Conservation (phyloP, 2,329 filamentous ascomycete genomes). For the Volutella citrinella region DNA sequence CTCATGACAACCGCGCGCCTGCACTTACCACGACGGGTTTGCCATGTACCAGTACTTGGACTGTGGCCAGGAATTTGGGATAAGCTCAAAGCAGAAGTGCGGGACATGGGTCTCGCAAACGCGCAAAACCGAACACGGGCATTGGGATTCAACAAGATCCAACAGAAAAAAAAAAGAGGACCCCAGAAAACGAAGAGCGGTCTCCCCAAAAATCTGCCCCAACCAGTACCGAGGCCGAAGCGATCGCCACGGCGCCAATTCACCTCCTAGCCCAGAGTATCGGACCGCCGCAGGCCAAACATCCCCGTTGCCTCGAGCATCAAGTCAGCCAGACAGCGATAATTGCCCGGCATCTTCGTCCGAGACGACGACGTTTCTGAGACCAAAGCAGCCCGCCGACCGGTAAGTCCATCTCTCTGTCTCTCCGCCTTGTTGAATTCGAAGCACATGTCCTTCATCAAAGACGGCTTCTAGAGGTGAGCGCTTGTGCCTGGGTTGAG, state of each 20-base stretch:
- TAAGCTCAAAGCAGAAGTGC: conserved; percentile 10
- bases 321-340: no score
- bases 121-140: no score
- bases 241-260: no score
- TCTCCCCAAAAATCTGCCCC: conserved; percentile 28
- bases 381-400: background rate
- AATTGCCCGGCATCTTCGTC: no score
- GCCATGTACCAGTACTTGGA: conserved; percentile 2
- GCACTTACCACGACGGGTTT: no score
- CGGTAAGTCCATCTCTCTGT: conserved; percentile 2
- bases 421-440: background rate
- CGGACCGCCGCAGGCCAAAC: conserved; percentile 3
- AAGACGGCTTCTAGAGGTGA: no score
- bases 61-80: conserved; percentile 3
- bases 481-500: no score
- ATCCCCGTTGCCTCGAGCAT: no score
- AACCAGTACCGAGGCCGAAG: conserved; percentile 20
- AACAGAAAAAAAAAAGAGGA: conserved; percentile 26
- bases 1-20: no score
- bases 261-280: conserved; percentile 6
- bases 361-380: no score
- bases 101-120: conserved; percentile 12
- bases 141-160: no score
- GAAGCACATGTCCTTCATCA: conserved; percentile 6
- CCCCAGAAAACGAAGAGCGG: conserved; percentile 14